These are phyloP conservation scores for Triticum dicoccoides DNA, from an alignment of 176 grass and related monocot species.

Conservation along the genomic window DNA sequence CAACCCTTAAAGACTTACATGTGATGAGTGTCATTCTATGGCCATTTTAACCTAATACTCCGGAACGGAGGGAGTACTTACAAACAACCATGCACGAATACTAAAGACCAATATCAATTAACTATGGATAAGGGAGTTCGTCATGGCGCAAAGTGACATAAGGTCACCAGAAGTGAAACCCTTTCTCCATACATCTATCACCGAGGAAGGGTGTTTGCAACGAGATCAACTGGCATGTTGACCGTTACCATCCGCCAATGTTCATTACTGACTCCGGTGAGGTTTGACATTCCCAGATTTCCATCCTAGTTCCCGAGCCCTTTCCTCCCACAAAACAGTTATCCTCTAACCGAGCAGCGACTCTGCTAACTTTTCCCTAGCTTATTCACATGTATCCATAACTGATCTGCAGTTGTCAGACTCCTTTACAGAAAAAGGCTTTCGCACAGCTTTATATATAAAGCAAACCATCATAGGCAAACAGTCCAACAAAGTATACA, in stretches of 20 bases:
- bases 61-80: background rate
- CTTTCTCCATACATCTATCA: no score
- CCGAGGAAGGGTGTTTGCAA: no score
- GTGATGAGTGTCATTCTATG: background rate
- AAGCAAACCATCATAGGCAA: no score
- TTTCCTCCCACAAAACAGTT: slow-evolving; percentile 63
- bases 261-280: background rate
- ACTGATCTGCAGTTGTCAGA: slow-evolving; percentile 86
- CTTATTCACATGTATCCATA: slow-evolving; percentile 88
- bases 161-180: no score
- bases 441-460: no score
- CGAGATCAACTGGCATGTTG: no score
- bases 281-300: slow-evolving; percentile 34
- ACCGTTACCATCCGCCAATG: background rate
- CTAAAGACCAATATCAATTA: slow-evolving; percentile 13
- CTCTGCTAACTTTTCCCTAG: slow-evolving; percentile 60
- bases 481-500: no score
- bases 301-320: slow-evolving; percentile 64
- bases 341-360: slow-evolving; percentile 57
- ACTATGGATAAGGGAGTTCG: background rate
- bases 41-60: background rate
- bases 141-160: background rate
- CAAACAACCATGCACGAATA: background rate
- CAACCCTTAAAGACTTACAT: background rate
- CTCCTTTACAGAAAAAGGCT: slow-evolving; percentile 36